Evolutionary conservation across 208 protist genomes (phyloP), one percentile per base, ranked within the genome.

Genomic region (Crithidia thermophila): DNA sequence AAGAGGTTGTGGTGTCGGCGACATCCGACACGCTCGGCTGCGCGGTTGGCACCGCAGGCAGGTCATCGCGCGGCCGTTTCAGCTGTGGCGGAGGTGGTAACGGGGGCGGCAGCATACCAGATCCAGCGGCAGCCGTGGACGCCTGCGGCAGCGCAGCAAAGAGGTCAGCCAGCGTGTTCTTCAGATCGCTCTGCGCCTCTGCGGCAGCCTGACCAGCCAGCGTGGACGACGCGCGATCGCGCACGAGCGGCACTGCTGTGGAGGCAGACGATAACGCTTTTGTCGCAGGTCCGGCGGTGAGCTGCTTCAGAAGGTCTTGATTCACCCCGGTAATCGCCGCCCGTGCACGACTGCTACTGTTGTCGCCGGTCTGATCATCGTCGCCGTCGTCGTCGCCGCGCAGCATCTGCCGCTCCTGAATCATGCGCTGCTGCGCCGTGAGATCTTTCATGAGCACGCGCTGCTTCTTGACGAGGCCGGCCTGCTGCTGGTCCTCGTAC

Each of bases 381-480:
- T 14, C 59, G 23, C 42, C 62, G 27, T 51, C 61, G 9, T 43
- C 30, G 28, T 31, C 49, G 33, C 42, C 65, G n/a, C 9, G 43
- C 64, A 46, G 37, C 27, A 50, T 51, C 43, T 70, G 77, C 42
- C 46, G 77, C 52, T 75, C 52, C 49, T 53, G 46, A 30, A 60
- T 77, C 27, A 51, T 33, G 42, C 60, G 57, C 39, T 79, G 68
- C 53, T 79, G 64, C 66, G 33, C 43, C 9, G 53, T 56, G 20
- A 93, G 46, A 55, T 89, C 77, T 51, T 84, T 83, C 42, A 93
- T 72, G 23, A 94, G 79, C 28, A 78, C 78, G 65, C 88, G 81
- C 27, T 82, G 58, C 40, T 80, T 81, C 47, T 81, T 78, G 28
- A 86, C 65, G 47, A 91, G 82, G 5, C 85, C 85, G 21, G 86